These are phyloP conservation scores for Apiospora pterosperma DNA, from an alignment of 2,329 filamentous ascomycete genomes.

Conservation along the genomic window DNA sequence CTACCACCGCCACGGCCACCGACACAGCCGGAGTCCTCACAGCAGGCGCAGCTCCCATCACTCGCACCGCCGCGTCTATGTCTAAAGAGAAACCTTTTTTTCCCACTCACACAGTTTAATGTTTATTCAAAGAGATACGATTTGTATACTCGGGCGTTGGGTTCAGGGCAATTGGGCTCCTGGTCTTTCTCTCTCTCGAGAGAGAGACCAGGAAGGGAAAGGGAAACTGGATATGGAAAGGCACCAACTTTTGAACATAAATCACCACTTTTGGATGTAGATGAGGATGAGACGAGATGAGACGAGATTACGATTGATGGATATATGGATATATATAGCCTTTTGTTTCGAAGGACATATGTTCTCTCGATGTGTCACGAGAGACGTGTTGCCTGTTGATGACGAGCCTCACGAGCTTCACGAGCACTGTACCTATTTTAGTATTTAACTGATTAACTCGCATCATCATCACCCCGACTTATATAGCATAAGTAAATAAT, in stretches of 20 bases:
- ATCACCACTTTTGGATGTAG: neutral
- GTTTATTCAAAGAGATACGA: neutral
- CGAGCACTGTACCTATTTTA: neutral
- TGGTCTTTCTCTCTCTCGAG: neutral
- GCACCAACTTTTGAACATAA: neutral
- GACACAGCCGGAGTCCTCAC: constrained; percentile 32
- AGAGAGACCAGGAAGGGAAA: neutral
- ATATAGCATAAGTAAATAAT: too few species aligned
- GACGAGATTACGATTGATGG: neutral
- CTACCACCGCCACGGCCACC: constrained; percentile 44
- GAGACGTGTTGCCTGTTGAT: neutral
- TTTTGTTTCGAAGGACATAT: neutral
- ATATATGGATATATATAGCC: neutral
- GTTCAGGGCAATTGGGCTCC: neutral
- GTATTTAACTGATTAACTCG: neutral
- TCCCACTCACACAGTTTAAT: neutral
- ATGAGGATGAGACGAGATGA: neutral
- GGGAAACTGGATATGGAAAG: neutral
- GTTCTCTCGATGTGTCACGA: neutral
- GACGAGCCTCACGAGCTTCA: neutral
- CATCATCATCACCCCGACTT: neutral
- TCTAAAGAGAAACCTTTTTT: constrained; percentile 32
- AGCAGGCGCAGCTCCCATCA: constrained; percentile 34
- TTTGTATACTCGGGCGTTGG: neutral
- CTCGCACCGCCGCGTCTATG: constrained; percentile 50